Percentiles rank a stretch among this genome's conserved stretches.
These are phyloP conservation scores for Nemania sp. DNA, from an alignment of 2,329 filamentous ascomycete species.

Conservation along the genomic window DNA sequence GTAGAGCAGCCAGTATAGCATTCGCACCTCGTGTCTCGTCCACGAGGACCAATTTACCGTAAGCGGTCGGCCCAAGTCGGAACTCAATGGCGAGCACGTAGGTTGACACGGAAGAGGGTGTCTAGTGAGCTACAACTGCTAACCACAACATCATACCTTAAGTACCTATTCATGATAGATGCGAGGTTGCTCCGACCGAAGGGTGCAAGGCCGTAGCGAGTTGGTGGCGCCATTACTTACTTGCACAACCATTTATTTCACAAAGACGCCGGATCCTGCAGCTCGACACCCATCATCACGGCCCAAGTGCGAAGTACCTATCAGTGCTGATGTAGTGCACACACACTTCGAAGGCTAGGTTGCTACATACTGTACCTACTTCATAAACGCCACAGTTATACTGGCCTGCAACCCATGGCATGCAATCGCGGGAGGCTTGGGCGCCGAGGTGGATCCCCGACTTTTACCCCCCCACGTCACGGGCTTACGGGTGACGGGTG, in stretches of 20 bases:
- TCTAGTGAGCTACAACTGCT: neutral
- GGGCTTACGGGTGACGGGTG: neutral
- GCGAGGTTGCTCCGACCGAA: neutral
- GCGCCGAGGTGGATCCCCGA: conserved; percentile 18
- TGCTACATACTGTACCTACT: neutral
- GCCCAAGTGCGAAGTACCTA: no score
- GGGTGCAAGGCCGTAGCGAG: conserved; percentile 1
- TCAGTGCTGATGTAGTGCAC: neutral
- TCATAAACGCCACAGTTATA: conserved; percentile 1
- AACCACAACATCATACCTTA: neutral
- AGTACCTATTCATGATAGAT: neutral
- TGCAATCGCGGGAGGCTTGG: conserved; percentile 6
- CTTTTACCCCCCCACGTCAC: neutral
- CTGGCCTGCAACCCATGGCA: neutral
- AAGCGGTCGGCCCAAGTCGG: neutral
- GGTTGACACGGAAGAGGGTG: neutral
- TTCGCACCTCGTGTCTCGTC: neutral
- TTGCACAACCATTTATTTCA: neutral
- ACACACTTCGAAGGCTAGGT: neutral
- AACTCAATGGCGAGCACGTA: neutral
- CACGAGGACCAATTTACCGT: neutral
- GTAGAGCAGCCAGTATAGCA: neutral
- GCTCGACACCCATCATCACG: neutral
- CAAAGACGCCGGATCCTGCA: conserved; percentile 2
- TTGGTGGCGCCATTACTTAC: neutral